Evolutionary conservation across 805 yeast species (phyloP).

Genomic region (Grigorovia humatica): DNA sequence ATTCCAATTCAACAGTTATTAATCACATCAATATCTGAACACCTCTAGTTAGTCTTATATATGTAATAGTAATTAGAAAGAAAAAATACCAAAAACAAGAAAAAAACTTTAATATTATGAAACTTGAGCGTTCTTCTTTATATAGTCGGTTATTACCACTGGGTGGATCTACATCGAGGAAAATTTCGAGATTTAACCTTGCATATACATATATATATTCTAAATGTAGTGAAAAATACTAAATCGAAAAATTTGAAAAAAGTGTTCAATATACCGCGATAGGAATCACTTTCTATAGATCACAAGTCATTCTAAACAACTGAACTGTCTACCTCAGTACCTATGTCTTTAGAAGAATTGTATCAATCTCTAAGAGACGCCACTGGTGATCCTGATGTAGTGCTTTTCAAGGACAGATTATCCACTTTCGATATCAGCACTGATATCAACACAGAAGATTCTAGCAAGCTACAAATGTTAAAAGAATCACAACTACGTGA

Average conservation of each 20-base stretch:
- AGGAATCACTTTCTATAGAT: slow-evolving; percentile 3
- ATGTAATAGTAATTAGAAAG: background rate
- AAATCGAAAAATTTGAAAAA: no score
- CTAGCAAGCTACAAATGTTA: background rate
- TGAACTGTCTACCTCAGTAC: background rate
- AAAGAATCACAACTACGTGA: slow-evolving; percentile 8
- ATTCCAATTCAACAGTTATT: no score
- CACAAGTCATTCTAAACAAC: slow-evolving; percentile 8
- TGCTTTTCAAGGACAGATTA: slow-evolving; percentile 41
- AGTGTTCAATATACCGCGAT: no score
- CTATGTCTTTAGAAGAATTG: slow-evolving; percentile 13
- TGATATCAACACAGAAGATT: background rate
- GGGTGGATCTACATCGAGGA: no score
- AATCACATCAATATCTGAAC: background rate
- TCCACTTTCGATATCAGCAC: background rate
- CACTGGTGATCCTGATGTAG: slow-evolving; percentile 14
- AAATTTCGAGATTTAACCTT: no score
- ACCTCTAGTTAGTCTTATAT: background rate
- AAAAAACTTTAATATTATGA: background rate
- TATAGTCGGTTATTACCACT: no score
- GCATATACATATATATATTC: no score
- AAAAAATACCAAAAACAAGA: background rate
- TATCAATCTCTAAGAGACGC: slow-evolving; percentile 14
- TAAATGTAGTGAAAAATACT: no score
- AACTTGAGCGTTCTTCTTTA: background rate